Percentiles rank a stretch among this genome's conserved stretches.
These are phyloP conservation scores for Microdochium bolleyi DNA, from an alignment of 2,329 filamentous ascomycete genomes.

Conservation along the genomic window DNA sequence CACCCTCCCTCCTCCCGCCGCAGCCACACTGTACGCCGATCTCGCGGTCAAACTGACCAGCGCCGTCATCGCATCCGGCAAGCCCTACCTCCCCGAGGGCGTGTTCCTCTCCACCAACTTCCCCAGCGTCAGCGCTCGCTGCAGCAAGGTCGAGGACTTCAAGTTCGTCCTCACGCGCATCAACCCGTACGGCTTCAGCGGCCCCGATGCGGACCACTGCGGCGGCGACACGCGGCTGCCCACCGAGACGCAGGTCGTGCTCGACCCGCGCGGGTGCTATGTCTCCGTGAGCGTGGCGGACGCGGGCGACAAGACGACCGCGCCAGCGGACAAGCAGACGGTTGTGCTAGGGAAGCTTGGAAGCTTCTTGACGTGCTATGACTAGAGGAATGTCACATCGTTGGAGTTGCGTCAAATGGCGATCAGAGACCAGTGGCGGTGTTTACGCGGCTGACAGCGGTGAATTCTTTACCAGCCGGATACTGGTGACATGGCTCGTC, in stretches of 20 bases:
- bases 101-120: constrained; percentile 66
- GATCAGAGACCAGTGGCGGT: no score
- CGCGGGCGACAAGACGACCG: constrained; percentile 48
- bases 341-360: constrained; percentile 42
- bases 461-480: no score
- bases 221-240: constrained; percentile 50
- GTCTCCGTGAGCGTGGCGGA: constrained; percentile 56
- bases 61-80: constrained; percentile 43
- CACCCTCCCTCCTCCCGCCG: constrained; percentile 40
- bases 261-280: constrained; percentile 40
- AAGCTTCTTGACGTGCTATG: constrained; percentile 32
- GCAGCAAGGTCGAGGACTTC: constrained; percentile 45
- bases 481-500: no score
- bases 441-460: no score
- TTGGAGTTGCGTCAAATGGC: no score
- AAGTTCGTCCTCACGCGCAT: constrained; percentile 52
- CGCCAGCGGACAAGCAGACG: constrained; percentile 39
- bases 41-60: constrained; percentile 51
- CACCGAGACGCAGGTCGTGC: constrained; percentile 45
- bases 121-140: constrained; percentile 40
- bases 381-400: background rate
- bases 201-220: constrained; percentile 44
- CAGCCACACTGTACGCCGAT: constrained; percentile 55
- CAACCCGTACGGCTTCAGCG: constrained; percentile 48
- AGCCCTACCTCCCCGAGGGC: constrained; percentile 53